These are phyloP conservation scores for Arabis alpina DNA, from an alignment of 345 rosid species.

Conservation along the genomic window DNA sequence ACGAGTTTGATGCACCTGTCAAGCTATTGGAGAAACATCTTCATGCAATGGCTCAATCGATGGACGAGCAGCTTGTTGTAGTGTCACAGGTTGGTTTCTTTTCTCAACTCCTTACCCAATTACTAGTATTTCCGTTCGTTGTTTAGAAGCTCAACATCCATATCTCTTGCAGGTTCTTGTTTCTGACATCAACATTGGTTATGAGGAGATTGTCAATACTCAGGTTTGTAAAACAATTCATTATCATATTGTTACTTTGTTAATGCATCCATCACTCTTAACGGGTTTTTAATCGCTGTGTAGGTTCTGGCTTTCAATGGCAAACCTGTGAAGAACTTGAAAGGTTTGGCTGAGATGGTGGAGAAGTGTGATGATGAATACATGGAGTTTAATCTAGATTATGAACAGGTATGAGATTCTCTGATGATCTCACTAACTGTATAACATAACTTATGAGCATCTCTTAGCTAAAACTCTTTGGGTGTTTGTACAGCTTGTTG, in stretches of 20 bases:
- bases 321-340: constrained; percentile 80
- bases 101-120: neutral
- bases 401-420: constrained; percentile 63
- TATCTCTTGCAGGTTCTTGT: constrained; percentile 72
- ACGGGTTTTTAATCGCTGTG: constrained; percentile 16
- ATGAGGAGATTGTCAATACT: constrained; percentile 91
- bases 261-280: constrained; percentile 16
- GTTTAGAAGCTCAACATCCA: constrained; percentile 4
- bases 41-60: constrained; percentile 85
- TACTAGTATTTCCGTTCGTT: neutral
- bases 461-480: constrained; percentile 12
- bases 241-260: neutral
- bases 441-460: neutral
- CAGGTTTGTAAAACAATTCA: constrained; percentile 54
- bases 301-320: constrained; percentile 91
- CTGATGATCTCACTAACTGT: constrained; percentile 8
- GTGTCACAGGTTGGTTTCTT: constrained; percentile 74
- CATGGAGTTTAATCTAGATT: constrained; percentile 80
- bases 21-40: constrained; percentile 87
- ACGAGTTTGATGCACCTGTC: constrained; percentile 95
- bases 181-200: constrained; percentile 90
- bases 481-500: constrained; percentile 59
- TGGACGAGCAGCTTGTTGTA: constrained; percentile 86
- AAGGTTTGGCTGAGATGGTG: constrained; percentile 81
- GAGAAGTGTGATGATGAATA: constrained; percentile 80